These are phyloP conservation scores for Podospora pseudopauciseta DNA, from an alignment of 495 filamentous ascomycete genomes.

Conservation along the genomic window DNA sequence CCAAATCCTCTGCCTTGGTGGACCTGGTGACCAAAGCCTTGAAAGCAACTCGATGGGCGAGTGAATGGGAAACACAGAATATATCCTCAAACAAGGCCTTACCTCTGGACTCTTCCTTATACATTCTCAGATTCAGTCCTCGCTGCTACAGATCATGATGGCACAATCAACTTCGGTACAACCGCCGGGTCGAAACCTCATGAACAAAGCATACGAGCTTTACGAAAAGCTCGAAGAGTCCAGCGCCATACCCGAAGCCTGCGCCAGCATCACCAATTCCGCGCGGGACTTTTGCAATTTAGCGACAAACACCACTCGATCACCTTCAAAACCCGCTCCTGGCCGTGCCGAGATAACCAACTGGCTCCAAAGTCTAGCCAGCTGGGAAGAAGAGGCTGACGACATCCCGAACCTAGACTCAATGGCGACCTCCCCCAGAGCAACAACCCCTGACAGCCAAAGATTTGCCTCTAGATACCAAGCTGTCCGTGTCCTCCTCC, in stretches of 20 bases:
- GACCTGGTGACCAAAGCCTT: too few relatives aligned
- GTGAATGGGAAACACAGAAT: too few relatives aligned
- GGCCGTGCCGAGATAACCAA: background rate
- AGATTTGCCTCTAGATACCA: background rate
- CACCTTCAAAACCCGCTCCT: background rate
- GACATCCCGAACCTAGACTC: background rate
- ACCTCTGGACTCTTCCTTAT: too few relatives aligned
- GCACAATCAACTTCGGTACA: too few relatives aligned
- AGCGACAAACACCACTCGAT: background rate
- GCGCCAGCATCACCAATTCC: background rate
- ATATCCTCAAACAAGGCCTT: too few relatives aligned
- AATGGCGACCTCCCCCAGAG: background rate
- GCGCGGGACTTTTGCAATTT: background rate
- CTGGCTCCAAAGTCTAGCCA: background rate
- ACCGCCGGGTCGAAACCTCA: background rate
- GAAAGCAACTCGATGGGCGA: too few relatives aligned
- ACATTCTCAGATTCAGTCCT: too few relatives aligned
- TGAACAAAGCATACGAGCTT: background rate
- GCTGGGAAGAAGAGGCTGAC: background rate
- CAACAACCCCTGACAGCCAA: background rate
- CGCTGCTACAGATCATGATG: background rate
- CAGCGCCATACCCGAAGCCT: background rate
- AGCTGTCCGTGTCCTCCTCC: background rate
- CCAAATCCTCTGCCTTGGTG: too few relatives aligned
- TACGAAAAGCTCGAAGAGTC: background rate